A percentile compares a stretch with the other conserved stretches of the same genome.
Conservation (phyloP, 306 rosid genomes). For the Pueraria montana region DNA sequence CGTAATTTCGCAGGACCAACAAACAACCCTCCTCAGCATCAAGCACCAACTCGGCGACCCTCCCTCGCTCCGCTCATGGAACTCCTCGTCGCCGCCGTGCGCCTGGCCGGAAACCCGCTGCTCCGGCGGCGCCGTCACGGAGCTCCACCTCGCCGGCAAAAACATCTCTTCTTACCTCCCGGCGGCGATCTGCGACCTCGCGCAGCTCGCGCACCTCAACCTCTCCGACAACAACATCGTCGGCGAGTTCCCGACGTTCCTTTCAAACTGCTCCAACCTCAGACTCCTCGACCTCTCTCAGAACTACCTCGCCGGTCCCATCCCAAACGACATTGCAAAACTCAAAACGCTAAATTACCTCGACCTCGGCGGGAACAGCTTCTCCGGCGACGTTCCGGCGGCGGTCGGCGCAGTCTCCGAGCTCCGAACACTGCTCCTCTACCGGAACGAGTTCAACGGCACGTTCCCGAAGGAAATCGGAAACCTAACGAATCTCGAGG, state of each 20-base stretch:
- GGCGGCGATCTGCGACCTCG: not conserved
- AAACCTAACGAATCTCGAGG: not conserved
- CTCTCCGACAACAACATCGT: not conserved
- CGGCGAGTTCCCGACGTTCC: not conserved
- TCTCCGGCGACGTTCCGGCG: not conserved
- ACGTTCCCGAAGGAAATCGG: not conserved
- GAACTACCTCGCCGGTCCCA: not conserved
- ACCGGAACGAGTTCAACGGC: not conserved
- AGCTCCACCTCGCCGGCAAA: not conserved
- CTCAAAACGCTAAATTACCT: not conserved
- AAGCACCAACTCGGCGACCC: not conserved
- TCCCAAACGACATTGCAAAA: not conserved
- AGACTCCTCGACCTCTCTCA: not conserved
- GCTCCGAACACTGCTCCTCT: not conserved
- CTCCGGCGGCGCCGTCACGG: not conserved
- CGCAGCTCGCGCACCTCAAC: not conserved
- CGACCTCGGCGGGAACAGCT: not conserved
- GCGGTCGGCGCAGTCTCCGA: not conserved
- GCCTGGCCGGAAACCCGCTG: not conserved
- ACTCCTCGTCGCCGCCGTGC: not conserved
- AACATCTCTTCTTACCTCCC: not conserved
- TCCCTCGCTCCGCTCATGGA: not conserved
- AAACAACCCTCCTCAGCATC: not conserved
- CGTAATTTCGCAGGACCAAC: not conserved
- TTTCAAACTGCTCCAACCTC: not conserved